Base-by-base conservation (phyloP, 257 asterid species). In the Ballota nigra region DNA sequence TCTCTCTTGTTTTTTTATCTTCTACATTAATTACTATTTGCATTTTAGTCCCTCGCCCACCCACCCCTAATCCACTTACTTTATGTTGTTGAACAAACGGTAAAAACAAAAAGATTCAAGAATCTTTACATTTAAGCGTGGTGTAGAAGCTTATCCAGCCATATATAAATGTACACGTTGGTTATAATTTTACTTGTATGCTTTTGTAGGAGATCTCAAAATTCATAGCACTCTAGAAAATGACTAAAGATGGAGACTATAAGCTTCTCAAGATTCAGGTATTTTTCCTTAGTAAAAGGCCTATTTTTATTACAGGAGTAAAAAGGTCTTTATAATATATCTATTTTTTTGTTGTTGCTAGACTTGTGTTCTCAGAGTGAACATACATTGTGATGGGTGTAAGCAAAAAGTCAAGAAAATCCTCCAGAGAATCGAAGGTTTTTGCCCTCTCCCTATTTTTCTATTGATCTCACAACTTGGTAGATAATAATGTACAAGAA, bases 261-360 rank as follows among this genome's bases (percentile, higher is more conserved):
- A 88, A 90, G 88, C 94, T 90, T 66, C 95, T 92, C 75, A 92
- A 90, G 91, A 88, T 92, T 84, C 98, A 88, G 96, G 98, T 86
- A 16, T 63, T 49, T 23, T 78, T 24, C 34, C 58, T n/a, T n/a
- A n/a, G n/a, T n/a, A n/a, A n/a, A n/a, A n/a, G n/a, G n/a, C n/a
- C n/a, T n/a, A n/a, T n/a, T n/a, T n/a, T n/a, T n/a, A n/a, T n/a
- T n/a, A n/a, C n/a, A n/a, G n/a, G n/a, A n/a, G 38, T 5, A 33
- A 33, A 33, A 33, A 33, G 7, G 38, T 5, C 43, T 59, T 40
- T 15, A 36, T 4, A 40, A 24, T 53, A 36, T 5, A 36, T 34
- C 23, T 12, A 4, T 34, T 66, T 57, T 43, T 64, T n/a, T n/a
- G n/a, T n/a, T 49, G 52, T 57, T 45, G 31, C 24, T 66, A 94